Conservation (phyloP, 805 yeast genomes). For the Candida fluviatilis region DNA sequence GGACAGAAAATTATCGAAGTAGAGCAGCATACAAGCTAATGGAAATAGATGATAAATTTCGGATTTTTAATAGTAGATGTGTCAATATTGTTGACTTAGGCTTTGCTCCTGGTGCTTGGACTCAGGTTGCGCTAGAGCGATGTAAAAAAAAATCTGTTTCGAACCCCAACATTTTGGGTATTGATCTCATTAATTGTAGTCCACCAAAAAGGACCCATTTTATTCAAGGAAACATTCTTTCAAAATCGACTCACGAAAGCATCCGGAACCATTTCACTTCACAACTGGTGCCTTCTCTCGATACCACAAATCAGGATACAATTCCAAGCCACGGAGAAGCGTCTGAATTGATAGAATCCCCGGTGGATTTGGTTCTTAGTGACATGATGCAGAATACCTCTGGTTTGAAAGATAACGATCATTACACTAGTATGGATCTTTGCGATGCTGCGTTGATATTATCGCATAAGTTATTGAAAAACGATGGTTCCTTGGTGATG, state of each 20-base stretch:
- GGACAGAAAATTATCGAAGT: constrained; percentile 58
- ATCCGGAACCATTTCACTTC: constrained; percentile 47
- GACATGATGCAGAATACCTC: constrained; percentile 92
- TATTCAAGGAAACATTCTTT: constrained; percentile 37
- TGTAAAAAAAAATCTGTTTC: constrained; percentile 14
- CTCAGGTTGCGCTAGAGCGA: constrained; percentile 69
- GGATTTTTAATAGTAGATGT: constrained; percentile 48
- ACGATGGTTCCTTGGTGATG: constrained; percentile 73
- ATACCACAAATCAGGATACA: not conserved
- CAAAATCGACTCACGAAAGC: constrained; percentile 48
- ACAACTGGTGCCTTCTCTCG: too few species aligned
- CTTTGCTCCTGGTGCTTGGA: constrained; percentile 94
- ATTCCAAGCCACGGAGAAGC: constrained; percentile 9
- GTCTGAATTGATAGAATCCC: constrained; percentile 5
- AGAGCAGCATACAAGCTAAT: constrained; percentile 88
- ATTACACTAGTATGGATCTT: constrained; percentile 78
- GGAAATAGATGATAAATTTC: constrained; percentile 65
- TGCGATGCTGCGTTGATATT: constrained; percentile 88
- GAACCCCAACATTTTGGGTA: constrained; percentile 52
- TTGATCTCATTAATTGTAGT: constrained; percentile 43
- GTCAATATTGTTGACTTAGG: constrained; percentile 80
- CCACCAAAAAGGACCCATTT: constrained; percentile 37
- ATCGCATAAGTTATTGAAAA: constrained; percentile 64
- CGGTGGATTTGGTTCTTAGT: constrained; percentile 50
- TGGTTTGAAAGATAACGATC: constrained; percentile 80